Evolutionary conservation across 768 basidiomycete genomes (phyloP).

Genomic region (Austroboletus festivus): DNA sequence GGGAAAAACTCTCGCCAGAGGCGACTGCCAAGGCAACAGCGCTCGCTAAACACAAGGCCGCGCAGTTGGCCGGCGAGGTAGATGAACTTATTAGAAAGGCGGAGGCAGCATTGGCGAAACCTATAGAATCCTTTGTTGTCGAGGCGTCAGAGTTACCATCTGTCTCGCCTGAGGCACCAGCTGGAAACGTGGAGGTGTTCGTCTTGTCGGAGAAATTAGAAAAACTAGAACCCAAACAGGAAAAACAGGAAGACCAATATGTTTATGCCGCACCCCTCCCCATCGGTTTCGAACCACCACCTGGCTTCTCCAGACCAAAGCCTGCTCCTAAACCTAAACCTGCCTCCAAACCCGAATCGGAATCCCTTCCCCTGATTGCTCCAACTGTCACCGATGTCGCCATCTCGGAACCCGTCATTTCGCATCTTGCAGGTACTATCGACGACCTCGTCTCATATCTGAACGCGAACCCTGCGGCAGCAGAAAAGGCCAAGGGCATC

Average conservation of each 20-base stretch:
- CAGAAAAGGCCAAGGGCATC: constrained; percentile 66
- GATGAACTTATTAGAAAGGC: constrained; percentile 67
- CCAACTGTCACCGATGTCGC: constrained; percentile 72
- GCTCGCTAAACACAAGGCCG: constrained; percentile 43
- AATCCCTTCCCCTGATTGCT: constrained; percentile 71
- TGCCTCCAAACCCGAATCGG: constrained; percentile 22
- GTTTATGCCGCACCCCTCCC: constrained; percentile 72
- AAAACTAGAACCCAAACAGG: background rate
- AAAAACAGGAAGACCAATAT: constrained; percentile 22
- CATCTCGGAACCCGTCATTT: constrained; percentile 85
- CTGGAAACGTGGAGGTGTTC: constrained; percentile 25
- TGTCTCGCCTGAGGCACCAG: constrained; percentile 25
- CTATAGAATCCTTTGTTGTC: constrained; percentile 23
- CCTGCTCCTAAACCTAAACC: constrained; percentile 41
- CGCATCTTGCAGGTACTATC: constrained; percentile 88
- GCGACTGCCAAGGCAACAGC: constrained; percentile 37
- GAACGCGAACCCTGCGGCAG: constrained; percentile 65
- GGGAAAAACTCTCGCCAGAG: constrained; percentile 26
- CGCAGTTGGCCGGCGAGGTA: constrained; percentile 59
- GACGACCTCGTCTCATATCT: constrained; percentile 87
- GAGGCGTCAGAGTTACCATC: constrained; percentile 24
- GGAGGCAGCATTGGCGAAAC: constrained; percentile 63
- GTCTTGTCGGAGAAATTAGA: constrained; percentile 20
- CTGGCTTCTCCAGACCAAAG: constrained; percentile 71
- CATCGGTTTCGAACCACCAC: constrained; percentile 92